Conservation (phyloP, 2,329 filamentous ascomycete species). For the Penicillium sp. region DNA sequence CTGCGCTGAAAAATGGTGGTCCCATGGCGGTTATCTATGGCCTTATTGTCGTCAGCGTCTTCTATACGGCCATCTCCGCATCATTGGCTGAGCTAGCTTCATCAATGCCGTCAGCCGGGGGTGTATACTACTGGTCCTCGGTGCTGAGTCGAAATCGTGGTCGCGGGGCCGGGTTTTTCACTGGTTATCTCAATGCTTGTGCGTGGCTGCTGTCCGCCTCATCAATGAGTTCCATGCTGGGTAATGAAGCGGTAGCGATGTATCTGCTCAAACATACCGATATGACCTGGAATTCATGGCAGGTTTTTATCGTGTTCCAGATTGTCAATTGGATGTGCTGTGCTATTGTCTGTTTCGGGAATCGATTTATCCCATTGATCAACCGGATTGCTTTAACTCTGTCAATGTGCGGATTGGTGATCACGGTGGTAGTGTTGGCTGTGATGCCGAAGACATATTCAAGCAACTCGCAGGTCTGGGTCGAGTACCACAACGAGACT, state of each 20-base stretch:
- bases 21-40: conserved; percentile 61
- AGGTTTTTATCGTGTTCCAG: conserved; percentile 39
- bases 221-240: conserved; percentile 33
- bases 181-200: conserved; percentile 36
- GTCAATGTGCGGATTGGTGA: conserved; percentile 49
- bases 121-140: conserved; percentile 60
- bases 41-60: conserved; percentile 47
- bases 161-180: conserved; percentile 43
- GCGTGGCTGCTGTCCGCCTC: conserved; percentile 33
- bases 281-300: conserved; percentile 29
- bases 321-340: conserved; percentile 54
- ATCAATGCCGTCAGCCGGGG: conserved; percentile 55
- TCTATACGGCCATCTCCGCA: conserved; percentile 56
- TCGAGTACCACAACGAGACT: conserved; percentile 28
- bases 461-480: conserved; percentile 29
- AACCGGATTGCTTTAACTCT: conserved; percentile 56
- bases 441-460: conserved; percentile 48
- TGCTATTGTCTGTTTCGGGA: conserved; percentile 53
- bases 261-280: conserved; percentile 26
- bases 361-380: conserved; percentile 50
- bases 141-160: conserved; percentile 52
- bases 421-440: conserved; percentile 49
- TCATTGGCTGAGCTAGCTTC: conserved; percentile 58
- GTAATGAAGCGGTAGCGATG: conserved; percentile 34
- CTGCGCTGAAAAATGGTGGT: conserved; percentile 60